These are phyloP conservation scores for Nothopassalora personata DNA, from an alignment of 2,329 filamentous ascomycete species.

Conservation along the genomic window DNA sequence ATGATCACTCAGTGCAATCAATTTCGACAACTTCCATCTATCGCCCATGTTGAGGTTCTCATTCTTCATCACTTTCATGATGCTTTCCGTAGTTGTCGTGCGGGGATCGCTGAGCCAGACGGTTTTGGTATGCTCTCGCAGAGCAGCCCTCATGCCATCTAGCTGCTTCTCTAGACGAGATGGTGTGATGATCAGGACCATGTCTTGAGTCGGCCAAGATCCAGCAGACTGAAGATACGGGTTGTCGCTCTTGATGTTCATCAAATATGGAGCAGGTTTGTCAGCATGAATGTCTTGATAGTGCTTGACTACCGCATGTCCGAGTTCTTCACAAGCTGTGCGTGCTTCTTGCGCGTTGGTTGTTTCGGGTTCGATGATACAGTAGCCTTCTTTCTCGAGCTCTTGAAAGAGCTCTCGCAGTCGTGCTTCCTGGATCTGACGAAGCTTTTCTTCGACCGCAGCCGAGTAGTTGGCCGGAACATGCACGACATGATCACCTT, in stretches of 20 bases:
- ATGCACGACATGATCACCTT: conserved; percentile 5
- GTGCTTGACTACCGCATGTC: neutral
- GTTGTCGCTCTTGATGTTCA: neutral
- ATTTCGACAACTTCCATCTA: conserved; percentile 4
- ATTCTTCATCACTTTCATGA: neutral
- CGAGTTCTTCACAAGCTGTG: neutral
- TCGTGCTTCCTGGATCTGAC: neutral
- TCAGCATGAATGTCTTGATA: neutral
- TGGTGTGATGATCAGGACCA: neutral
- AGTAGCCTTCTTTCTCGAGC: conserved; percentile 6
- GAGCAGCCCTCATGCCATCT: neutral
- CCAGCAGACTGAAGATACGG: neutral
- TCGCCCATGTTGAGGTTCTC: conserved; percentile 4
- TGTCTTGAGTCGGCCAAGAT: neutral
- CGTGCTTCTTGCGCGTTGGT: neutral
- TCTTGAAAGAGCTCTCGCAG: neutral
- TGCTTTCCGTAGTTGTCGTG: neutral
- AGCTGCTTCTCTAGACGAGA: neutral
- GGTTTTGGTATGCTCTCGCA: neutral
- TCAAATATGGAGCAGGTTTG: neutral
- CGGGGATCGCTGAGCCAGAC: neutral
- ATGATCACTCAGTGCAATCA: conserved; percentile 11
- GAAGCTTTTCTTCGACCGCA: conserved; percentile 1
- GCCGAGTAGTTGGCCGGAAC: conserved; percentile 9
- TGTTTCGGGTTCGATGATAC: neutral